Evolutionary conservation across 1,284 basidiomycete genomes (phyloP), one percentile per base, ranked within the genome.

Genomic region (Leccinum pachyderme): DNA sequence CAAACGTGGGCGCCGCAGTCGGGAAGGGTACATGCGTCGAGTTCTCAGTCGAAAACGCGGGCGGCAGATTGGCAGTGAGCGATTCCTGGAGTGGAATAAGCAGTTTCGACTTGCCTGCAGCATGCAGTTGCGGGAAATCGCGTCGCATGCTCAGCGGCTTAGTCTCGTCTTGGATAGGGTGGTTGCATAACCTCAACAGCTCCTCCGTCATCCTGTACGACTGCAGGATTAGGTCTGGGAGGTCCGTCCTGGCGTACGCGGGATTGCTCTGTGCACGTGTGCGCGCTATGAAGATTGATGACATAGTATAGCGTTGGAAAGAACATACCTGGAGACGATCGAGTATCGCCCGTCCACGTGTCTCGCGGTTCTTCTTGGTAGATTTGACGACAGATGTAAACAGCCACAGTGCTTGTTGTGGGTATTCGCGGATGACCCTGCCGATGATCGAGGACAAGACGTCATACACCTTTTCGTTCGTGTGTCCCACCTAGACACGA

Each of bases 21-120:
- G 93, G 91, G 74, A 98, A 99, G 0, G 96, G 93, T 52, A 88
- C 83, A 68, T 98, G 88, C 0, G 75, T 75, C 29, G 80, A 81
- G 37, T 86, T 82, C 11, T 72, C 64, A 28, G 57, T 74, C 3
- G 86, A 78, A 0, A 87, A 84, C 1, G 83, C 79, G 0, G 90
- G 82, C 2, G 95, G 97, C 13, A 99, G 77, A 50, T 80, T 87
- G n/a, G 90, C 93, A 0, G 88, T 97, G 58, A 99, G 79, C 0
- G 93, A 95, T 66, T 93, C 91, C 76, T 98, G 97, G 22, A 98
- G 75, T 0, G 97, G 97, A 45, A 99, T 86, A 53, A 97, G 87
- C 62, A 97, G 75, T 4, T 77, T 75, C 9, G 86, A 90, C 12
- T 79, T 82, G 13, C 84, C 81, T 12, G 89, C 74, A 15, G 66